These are phyloP conservation scores for Aspergillus indologenus DNA, from an alignment of 495 filamentous ascomycete species.

Conservation along the genomic window DNA sequence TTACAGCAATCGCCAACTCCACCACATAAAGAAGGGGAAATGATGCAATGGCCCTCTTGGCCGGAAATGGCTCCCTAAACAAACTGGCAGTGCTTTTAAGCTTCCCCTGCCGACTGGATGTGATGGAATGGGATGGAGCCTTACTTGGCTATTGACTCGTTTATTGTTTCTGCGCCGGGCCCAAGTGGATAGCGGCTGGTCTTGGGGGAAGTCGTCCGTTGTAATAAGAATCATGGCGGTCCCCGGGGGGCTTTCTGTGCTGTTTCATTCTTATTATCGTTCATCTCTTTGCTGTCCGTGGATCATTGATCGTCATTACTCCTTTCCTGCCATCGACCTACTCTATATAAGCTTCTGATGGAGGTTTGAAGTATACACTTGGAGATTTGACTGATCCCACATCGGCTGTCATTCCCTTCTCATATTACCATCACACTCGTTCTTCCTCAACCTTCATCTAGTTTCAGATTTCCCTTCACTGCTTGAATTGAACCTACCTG, in stretches of 20 bases:
- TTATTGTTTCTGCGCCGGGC: slow-evolving; percentile 11
- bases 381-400: neutral
- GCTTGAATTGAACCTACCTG: neutral
- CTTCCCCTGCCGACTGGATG: neutral
- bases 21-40: neutral
- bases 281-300: neutral
- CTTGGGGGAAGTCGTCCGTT: slow-evolving; percentile 2
- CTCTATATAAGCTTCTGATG: neutral
- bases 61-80: neutral
- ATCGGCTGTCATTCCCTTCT: neutral
- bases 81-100: neutral
- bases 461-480: neutral
- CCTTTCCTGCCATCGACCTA: neutral
- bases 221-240: neutral
- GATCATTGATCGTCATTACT: slow-evolving; percentile 2
- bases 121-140: slow-evolving; percentile 4
- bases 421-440: neutral
- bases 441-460: neutral
- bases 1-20: neutral
- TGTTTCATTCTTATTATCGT: slow-evolving; percentile 1
- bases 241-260: neutral
- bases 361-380: neutral
- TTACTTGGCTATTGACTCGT: slow-evolving; percentile 21
- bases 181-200: slow-evolving; percentile 9
- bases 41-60: neutral